phyloP scores from a whole-genome alignment of 257 asterid species.

The Buddleja alternifolia region DNA sequence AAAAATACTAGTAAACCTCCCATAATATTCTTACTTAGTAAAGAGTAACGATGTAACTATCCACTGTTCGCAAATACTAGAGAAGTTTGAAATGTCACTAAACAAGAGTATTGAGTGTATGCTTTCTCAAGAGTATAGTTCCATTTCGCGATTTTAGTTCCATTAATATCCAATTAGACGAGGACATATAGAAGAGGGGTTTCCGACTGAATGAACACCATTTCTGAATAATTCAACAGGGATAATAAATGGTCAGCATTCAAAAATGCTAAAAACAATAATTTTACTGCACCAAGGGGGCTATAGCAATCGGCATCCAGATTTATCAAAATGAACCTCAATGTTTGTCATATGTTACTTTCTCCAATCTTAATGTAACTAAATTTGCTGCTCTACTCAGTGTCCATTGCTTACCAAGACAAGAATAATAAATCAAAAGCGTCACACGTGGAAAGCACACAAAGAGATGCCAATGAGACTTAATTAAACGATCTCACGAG shows the following conservation, averaged over 20 bases:
- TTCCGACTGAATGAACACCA: not conserved
- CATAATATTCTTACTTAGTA: not conserved
- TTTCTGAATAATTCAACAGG: slow-evolving; percentile 17
- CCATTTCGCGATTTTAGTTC: not conserved
- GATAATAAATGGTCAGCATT: slow-evolving; percentile 3
- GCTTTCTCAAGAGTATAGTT: slow-evolving; percentile 12
- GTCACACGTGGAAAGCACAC: slow-evolving; percentile 5
- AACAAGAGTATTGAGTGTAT: not conserved
- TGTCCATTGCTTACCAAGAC: not conserved
- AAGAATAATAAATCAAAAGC: not conserved
- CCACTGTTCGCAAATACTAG: not conserved
- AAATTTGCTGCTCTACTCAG: not conserved
- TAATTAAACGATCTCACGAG: slow-evolving; percentile 12
- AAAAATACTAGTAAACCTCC: not conserved
- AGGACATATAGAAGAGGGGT: not conserved
- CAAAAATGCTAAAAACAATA: not conserved
- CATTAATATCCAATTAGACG: not conserved
- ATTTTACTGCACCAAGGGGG: not conserved
- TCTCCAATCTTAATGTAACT: not conserved
- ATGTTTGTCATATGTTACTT: not conserved
- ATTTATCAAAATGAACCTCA: slow-evolving; percentile 1
- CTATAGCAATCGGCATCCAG: not conserved
- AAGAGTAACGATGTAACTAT: not conserved
- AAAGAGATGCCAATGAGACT: slow-evolving; percentile 4
- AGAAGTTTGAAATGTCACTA: not conserved